Conservation (phyloP, 2,329 filamentous ascomycete species). For the Atkinsonella hypoxylon region DNA sequence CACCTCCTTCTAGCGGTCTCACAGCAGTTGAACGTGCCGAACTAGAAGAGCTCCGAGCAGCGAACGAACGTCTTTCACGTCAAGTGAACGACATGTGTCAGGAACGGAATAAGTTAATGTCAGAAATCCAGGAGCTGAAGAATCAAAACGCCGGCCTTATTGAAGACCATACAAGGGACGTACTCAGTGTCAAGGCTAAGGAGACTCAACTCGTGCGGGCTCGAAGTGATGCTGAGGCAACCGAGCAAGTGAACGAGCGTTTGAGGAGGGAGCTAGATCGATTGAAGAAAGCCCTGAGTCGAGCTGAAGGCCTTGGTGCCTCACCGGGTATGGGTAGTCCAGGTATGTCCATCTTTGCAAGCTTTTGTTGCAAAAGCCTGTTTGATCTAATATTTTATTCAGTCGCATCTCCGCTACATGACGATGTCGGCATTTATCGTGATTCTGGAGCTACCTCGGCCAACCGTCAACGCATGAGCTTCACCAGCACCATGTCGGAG, state of each 20-base stretch:
- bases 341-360: conserved; percentile 11
- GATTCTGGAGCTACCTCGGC: conserved; percentile 32
- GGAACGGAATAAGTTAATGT: conserved; percentile 69
- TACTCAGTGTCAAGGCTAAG: conserved; percentile 94
- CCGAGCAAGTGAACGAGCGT: conserved; percentile 75
- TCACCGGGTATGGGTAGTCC: conserved; percentile 27
- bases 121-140: conserved; percentile 86
- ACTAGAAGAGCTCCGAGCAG: conserved; percentile 72
- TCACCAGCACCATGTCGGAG: conserved; percentile 55
- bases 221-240: conserved; percentile 76
- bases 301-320: conserved; percentile 40
- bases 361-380: background rate
- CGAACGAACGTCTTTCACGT: conserved; percentile 66
- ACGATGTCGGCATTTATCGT: conserved; percentile 49
- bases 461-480: conserved; percentile 44
- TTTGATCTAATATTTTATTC: conserved; percentile 11
- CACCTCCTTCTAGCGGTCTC: conserved; percentile 52
- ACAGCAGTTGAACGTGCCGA: conserved; percentile 80
- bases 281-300: conserved; percentile 72
- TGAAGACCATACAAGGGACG: conserved; percentile 91
- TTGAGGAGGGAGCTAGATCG: conserved; percentile 82
- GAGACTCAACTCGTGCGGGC: conserved; percentile 93
- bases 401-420: conserved; percentile 39
- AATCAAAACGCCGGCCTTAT: conserved; percentile 95
- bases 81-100: conserved; percentile 71